These are phyloP conservation scores for Pichia sp. DNA, from an alignment of 1,139 yeast species.

Conservation along the genomic window DNA sequence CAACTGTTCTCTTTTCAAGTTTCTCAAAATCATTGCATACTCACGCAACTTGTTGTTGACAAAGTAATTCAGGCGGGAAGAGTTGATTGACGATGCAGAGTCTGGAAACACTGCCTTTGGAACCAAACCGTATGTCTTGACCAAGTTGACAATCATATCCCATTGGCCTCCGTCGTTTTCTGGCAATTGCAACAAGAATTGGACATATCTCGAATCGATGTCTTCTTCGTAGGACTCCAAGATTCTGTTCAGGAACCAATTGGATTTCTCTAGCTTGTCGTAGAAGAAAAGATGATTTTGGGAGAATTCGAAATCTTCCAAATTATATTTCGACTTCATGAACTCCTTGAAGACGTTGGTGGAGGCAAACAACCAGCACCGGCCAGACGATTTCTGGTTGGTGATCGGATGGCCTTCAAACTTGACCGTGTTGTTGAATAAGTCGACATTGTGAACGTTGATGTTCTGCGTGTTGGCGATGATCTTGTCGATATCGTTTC, in stretches of 20 bases:
- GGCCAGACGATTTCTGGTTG: conserved; percentile 55
- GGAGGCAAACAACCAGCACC: conserved; percentile 70
- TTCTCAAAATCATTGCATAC: conserved; percentile 52
- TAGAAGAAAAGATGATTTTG: conserved; percentile 54
- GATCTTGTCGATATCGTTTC: conserved; percentile 44
- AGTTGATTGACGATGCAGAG: conserved; percentile 50
- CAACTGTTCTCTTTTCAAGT: conserved; percentile 35
- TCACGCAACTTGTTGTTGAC: conserved; percentile 58
- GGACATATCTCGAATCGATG: conserved; percentile 53
- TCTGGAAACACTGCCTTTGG: conserved; percentile 61
- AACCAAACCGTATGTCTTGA: conserved; percentile 57
- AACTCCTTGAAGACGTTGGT: conserved; percentile 56
- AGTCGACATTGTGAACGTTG: conserved; percentile 40
- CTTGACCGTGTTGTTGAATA: conserved; percentile 51
- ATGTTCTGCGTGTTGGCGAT: conserved; percentile 37
- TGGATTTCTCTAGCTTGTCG: conserved; percentile 56
- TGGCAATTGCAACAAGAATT: conserved; percentile 46
- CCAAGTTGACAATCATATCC: conserved; percentile 64
- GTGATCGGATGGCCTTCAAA: conserved; percentile 56
- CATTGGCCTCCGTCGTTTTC: conserved; percentile 70
- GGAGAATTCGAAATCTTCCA: conserved; percentile 54
- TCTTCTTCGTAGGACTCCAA: conserved; percentile 51
- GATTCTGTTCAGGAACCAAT: conserved; percentile 55
- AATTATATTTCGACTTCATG: conserved; percentile 48
- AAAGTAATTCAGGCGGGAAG: conserved; percentile 47